Evolutionary conservation across 1,284 basidiomycete genomes (phyloP), one percentile per base, ranked within the genome.

Genomic region (Microbotryum silenes-acaulis): DNA sequence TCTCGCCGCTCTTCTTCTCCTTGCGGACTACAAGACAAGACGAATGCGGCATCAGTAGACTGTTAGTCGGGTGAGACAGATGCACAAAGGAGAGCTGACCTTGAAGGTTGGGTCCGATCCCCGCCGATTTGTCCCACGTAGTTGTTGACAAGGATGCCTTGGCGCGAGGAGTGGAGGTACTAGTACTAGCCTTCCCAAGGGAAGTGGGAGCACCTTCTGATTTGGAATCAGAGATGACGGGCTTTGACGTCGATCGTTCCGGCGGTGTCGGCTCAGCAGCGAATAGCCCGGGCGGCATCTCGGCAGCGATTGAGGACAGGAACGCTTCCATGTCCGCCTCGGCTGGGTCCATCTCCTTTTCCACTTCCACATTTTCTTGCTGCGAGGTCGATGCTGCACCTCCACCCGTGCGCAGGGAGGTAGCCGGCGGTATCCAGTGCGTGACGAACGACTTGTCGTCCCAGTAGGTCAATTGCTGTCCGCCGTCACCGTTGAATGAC

Each of bases 1-100:
- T 78, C 25, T 89, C 88, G 31, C 86, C 85, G 44, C 90, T 85
- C 72, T 85, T 89, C 76, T 88, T 88, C 46, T 66, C 64, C 44
- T 67, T 64, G 9, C 62, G 57, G 29, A 21, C 63, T 59, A 62
- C 59, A 48, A 49, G 25, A 10, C 53, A 51, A 33, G 55, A 49
- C 2, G 52, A 50, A 7, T 62, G 16, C 10, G 12, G 16, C 37
- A 42, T 42, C 14, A 42, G 37, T 16, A 42, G 21, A 33, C 9
- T 16, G 49, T 12, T 37, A 20, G 37, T 21, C 27, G 12, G 21
- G 2, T 3, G 18, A 10, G 8, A 3, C 18, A 16, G 9, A n/a
- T 18, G 31, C 6, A 20, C 16, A 6, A 14, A 21, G 7, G 21
- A 23, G 16, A 3, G 37, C 61, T 51, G 54, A 66, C 65, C 59